phyloP scores from a whole-genome alignment of 257 asterid species.

The Agastache rugosa region DNA sequence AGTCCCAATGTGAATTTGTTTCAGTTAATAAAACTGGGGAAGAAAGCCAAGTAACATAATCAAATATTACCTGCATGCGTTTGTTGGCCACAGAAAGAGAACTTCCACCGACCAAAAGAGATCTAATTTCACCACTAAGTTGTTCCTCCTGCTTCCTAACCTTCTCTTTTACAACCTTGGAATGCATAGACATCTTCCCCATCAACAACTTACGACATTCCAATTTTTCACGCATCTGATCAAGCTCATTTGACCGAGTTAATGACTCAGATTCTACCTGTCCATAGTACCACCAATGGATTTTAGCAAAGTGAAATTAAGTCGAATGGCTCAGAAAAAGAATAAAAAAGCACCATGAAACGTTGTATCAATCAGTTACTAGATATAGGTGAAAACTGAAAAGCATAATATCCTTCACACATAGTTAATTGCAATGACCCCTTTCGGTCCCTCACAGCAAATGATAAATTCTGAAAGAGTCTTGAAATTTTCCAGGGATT shows the following conservation, averaged over 20 bases:
- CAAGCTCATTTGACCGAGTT: constrained; percentile 74
- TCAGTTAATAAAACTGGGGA: constrained; percentile 33
- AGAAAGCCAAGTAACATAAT: constrained; percentile 14
- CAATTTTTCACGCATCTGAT: constrained; percentile 77
- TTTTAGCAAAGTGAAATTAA: constrained; percentile 29
- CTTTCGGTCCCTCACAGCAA: not conserved
- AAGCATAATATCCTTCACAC: not conserved
- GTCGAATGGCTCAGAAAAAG: constrained; percentile 13
- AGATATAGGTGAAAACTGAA: constrained; percentile 4
- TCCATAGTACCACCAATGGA: constrained; percentile 39
- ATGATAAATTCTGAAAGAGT: not conserved
- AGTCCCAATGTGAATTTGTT: constrained; percentile 16
- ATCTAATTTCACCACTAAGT: constrained; percentile 78
- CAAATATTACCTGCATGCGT: constrained; percentile 69
- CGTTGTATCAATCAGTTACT: not conserved
- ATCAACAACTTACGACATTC: constrained; percentile 84
- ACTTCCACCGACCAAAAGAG: constrained; percentile 81
- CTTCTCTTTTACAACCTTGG: constrained; percentile 82
- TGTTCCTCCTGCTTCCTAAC: constrained; percentile 87
- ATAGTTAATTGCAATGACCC: not conserved
- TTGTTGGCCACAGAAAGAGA: constrained; percentile 81
- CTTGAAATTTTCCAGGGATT: not conserved
- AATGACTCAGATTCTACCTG: constrained; percentile 86
- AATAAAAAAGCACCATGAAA: constrained; percentile 12
- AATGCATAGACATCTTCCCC: constrained; percentile 92